Conservation (phyloP, 768 basidiomycete species). For the Mycena leptocephala region DNA sequence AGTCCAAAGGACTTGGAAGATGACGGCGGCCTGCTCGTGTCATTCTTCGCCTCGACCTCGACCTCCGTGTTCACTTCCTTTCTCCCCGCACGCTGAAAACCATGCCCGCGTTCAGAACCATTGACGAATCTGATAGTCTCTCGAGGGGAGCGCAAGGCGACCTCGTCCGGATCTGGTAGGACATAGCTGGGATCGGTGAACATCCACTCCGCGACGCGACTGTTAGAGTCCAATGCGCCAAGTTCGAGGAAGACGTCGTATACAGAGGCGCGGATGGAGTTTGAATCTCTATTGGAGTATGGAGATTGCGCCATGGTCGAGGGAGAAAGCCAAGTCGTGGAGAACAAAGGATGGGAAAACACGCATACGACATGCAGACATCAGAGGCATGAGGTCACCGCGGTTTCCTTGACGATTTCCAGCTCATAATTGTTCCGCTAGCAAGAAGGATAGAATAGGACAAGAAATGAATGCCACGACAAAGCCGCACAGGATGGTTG, state of each 20-base stretch:
- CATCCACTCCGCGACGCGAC: conserved; percentile 51
- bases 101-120: not conserved
- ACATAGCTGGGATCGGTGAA: conserved; percentile 42
- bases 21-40: not conserved
- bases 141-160: not conserved
- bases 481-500: too few species aligned
- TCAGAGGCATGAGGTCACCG: conserved; percentile 22
- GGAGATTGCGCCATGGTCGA: conserved; percentile 24
- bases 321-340: not conserved
- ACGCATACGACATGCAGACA: not conserved
- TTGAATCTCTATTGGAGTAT: conserved; percentile 36
- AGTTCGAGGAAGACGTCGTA: conserved; percentile 52
- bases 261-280: conserved; percentile 49
- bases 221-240: conserved; percentile 51
- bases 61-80: not conserved
- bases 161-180: conserved; percentile 20
- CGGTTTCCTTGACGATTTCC: conserved; percentile 28
- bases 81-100: not conserved
- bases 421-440: not conserved
- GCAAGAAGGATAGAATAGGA: not conserved
- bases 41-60: not conserved
- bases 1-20: conserved; percentile 13
- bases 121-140: conserved; percentile 13
- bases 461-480: not conserved
- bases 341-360: conserved; percentile 25